A percentile compares a stretch with the other conserved stretches of the same genome.
phyloP scores from a whole-genome alignment of 202 grass and related monocot genomes.

The Setaria viridis region DNA sequence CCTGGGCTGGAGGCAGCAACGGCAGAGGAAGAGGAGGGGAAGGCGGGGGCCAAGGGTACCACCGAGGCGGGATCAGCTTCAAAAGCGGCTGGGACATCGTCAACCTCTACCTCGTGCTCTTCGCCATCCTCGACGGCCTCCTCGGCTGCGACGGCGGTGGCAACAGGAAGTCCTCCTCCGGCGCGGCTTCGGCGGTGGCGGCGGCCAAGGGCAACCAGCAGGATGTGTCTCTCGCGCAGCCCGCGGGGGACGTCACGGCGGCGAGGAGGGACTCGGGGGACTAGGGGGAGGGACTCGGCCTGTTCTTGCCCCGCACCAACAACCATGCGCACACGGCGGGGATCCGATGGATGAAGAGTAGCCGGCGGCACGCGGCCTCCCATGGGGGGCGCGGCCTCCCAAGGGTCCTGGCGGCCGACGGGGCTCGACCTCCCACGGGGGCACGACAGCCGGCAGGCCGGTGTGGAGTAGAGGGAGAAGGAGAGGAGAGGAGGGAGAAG shows the following conservation, averaged over 20 bases:
- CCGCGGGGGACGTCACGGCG: conserved; percentile 9
- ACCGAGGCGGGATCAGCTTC: conserved; percentile 54
- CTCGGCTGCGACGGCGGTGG: conserved; percentile 57
- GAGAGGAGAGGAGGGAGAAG: too few species aligned
- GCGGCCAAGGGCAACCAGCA: too few species aligned
- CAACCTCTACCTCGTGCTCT: conserved; percentile 80
- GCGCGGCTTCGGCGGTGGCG: too few species aligned
- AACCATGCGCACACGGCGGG: conserved; percentile 17
- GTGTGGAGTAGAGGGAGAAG: too few species aligned
- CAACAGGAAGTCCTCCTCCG: background rate
- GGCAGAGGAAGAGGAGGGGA: background rate
- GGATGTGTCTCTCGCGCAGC: background rate
- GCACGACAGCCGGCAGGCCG: too few species aligned
- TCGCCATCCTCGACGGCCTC: conserved; percentile 87
- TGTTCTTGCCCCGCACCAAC: conserved; percentile 2
- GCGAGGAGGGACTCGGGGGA: background rate
- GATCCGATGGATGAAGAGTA: conserved; percentile 79
- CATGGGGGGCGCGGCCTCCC: too few species aligned
- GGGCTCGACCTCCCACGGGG: too few species aligned
- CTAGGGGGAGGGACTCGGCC: conserved; percentile 54
- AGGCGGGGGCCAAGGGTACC: background rate
- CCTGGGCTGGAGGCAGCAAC: background rate
- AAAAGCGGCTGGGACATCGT: conserved; percentile 88
- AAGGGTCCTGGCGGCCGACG: too few species aligned
- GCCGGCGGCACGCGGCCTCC: background rate